Evolutionary conservation across 148 eudicot genomes (phyloP).

Genomic region (Nyssa sinensis): DNA sequence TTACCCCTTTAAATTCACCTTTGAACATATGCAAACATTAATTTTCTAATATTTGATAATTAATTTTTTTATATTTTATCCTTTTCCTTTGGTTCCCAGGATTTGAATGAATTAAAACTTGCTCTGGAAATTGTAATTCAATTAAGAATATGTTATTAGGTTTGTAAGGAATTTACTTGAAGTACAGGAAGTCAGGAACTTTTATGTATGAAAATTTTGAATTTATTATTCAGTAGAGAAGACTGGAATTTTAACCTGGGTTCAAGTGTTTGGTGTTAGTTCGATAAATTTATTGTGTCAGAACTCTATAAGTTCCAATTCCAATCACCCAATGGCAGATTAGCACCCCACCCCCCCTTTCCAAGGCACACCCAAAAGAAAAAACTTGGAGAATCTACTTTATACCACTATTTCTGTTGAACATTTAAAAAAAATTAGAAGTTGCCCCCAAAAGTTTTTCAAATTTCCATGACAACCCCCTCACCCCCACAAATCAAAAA

Average conservation of each 20-base stretch:
- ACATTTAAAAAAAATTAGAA: no score
- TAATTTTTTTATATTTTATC: not conserved
- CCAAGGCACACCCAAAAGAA: no score
- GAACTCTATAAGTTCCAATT: not conserved
- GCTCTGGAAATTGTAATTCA: not conserved
- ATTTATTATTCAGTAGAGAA: not conserved
- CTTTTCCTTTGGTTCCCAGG: not conserved
- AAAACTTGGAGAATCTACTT: no score
- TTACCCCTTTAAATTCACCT: slow-evolving; percentile 3
- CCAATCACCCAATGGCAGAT: no score
- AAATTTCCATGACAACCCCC: no score
- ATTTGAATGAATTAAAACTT: not conserved
- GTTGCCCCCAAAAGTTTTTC: no score
- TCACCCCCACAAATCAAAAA: no score
- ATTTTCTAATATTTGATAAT: not conserved
- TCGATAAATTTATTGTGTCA: no score
- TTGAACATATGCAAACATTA: not conserved
- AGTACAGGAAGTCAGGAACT: not conserved
- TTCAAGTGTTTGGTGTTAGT: not conserved
- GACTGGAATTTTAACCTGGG: not conserved
- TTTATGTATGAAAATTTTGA: not conserved
- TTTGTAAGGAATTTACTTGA: not conserved
- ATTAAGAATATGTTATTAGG: not conserved
- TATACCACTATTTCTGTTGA: no score
- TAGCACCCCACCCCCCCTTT: no score